These are phyloP conservation scores for Cnidoscolus chayamansa DNA, from an alignment of 441 rosid genomes.

Conservation along the genomic window DNA sequence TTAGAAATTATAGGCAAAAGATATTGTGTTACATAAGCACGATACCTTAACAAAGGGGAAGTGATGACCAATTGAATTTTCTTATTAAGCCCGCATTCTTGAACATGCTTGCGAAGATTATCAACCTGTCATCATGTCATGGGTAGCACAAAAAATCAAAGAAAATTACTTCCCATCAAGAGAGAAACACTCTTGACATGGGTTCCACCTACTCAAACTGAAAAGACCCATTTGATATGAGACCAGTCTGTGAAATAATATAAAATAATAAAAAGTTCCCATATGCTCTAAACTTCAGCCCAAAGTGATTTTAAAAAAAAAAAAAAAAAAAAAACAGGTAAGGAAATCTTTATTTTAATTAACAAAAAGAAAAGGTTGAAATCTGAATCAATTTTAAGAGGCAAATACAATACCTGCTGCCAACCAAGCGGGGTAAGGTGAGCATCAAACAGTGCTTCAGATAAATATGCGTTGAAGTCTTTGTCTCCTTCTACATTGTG, in stretches of 20 bases:
- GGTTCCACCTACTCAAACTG: background rate
- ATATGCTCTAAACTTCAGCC: background rate
- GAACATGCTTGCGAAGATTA: slow-evolving; percentile 47
- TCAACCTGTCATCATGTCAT: slow-evolving; percentile 28
- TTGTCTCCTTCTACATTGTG: slow-evolving; percentile 57
- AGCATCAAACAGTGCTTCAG: slow-evolving; percentile 50
- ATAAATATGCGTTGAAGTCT: slow-evolving; percentile 27
- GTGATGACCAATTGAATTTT: slow-evolving; percentile 40
- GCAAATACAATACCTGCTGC: slow-evolving; percentile 37
- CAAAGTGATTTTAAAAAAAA: no score
- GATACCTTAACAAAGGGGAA: slow-evolving; percentile 49
- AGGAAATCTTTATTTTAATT: background rate
- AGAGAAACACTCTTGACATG: background rate
- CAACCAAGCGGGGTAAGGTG: slow-evolving; percentile 55
- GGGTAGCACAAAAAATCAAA: background rate
- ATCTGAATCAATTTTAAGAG: background rate
- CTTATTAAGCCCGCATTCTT: slow-evolving; percentile 31
- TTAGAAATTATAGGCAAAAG: background rate
- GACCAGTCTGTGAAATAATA: background rate
- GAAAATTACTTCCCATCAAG: background rate
- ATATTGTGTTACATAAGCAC: background rate
- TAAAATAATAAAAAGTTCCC: background rate
- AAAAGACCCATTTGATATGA: background rate
- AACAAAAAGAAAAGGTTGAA: background rate
- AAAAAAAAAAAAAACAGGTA: background rate